Base-by-base conservation (phyloP, 2,329 filamentous ascomycete genomes). In the Xylaria sp. region DNA sequence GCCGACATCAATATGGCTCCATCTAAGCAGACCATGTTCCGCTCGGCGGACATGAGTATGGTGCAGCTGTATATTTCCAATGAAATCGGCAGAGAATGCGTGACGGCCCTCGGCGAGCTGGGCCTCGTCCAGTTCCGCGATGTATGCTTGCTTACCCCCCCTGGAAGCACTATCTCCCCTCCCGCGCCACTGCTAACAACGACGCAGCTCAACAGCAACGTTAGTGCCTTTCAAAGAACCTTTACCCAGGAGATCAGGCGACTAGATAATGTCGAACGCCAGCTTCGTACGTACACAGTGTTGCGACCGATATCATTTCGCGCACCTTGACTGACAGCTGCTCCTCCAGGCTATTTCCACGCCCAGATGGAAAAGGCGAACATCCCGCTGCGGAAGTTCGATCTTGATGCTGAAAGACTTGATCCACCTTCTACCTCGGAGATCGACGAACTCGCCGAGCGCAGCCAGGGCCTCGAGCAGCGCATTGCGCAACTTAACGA, bases 21-120 rank as follows among this genome's bases (percentile, higher is more conserved):
- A 68, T 78, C 80, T 75, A 79, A 91, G 79, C 92, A 97, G 80
- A 96, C 92, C 77, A 90, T 97, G 81, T 97, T 99, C 87, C 93
- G 95, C 84, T 99, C 94, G 75, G 91, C 92, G 90, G 91, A 97
- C 78, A 99, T 99, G 94, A 97, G 92, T 83, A 89, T 99, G 88
- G 96, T 96, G 73, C 94, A 99, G 87, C 89, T 99, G 72, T 99
- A 97, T 79, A 95, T 99, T 72, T 91, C 94, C 72, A 97, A 97
- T 75, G 94, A 99, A 82, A 97, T 99, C 69, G 93, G 94, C 70
- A 87, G 94, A 73, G 95, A 99, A 80, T 93, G 97, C 70, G 92
- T 97, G 65, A 96, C 92, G 73, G 93, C 93, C 59, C 82, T 99
- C 66, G 94, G 94, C 73, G 94, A 99, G 83, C 85, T 99, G 72